Conservation (phyloP, 78 protist species). For the Isochrysis galbana region DNA sequence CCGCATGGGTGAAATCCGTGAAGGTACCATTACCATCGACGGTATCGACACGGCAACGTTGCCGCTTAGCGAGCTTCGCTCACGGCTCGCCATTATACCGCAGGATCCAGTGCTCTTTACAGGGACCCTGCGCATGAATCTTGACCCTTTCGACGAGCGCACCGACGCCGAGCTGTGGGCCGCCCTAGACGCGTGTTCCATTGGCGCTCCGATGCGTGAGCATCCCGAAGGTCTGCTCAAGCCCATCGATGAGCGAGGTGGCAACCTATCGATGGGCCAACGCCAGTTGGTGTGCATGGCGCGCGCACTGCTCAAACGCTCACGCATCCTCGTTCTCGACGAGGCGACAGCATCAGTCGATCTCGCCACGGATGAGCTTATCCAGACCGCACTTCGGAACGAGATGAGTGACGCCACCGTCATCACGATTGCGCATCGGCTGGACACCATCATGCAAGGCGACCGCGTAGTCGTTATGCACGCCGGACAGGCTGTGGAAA, state of each 20-base stretch:
- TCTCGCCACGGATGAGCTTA: slow-evolving; percentile 56
- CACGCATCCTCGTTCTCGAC: slow-evolving; percentile 75
- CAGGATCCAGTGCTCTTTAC: slow-evolving; percentile 76
- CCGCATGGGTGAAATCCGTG: slow-evolving; percentile 69
- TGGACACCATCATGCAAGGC: slow-evolving; percentile 79
- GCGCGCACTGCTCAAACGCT: slow-evolving; percentile 80
- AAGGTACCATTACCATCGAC: slow-evolving; percentile 64
- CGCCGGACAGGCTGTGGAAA: slow-evolving; percentile 34
- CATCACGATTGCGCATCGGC: slow-evolving; percentile 91
- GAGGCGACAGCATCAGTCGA: slow-evolving; percentile 78
- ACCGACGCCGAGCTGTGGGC: slow-evolving; percentile 56
- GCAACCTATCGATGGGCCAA: slow-evolving; percentile 77
- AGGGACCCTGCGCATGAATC: slow-evolving; percentile 66
- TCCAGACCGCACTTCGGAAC: slow-evolving; percentile 55
- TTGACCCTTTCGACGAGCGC: slow-evolving; percentile 34
- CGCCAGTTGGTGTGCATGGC: slow-evolving; percentile 90
- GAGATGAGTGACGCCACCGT: slow-evolving; percentile 73
- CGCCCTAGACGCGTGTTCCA: slow-evolving; percentile 50
- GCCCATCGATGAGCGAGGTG: slow-evolving; percentile 51
- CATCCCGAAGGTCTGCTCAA: slow-evolving; percentile 34
- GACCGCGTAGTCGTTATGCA: slow-evolving; percentile 73
- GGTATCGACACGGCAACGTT: slow-evolving; percentile 43
- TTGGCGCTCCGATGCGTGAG: slow-evolving; percentile 1
- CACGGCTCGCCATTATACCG: slow-evolving; percentile 68
- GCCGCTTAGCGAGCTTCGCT: slow-evolving; percentile 52